phyloP scores from a whole-genome alignment of 2,329 filamentous ascomycete genomes.

The Rhinocladiella similis region DNA sequence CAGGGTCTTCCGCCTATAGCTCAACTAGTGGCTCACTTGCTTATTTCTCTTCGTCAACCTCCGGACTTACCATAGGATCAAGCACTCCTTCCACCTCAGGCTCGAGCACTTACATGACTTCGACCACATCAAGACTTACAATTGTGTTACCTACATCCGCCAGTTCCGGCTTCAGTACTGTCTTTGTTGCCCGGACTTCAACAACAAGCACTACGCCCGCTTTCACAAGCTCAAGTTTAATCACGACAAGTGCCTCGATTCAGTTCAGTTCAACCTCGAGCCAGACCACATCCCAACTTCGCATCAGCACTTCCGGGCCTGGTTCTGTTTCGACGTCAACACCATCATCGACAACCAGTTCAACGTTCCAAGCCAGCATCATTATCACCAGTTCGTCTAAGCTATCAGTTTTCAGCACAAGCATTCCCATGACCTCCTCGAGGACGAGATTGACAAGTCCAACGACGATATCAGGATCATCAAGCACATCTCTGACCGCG shows the following conservation, averaged over 20 bases:
- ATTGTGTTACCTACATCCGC: neutral
- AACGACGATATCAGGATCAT: neutral
- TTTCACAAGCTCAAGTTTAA: neutral
- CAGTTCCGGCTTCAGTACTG: slow-evolving; percentile 2
- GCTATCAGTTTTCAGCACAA: neutral
- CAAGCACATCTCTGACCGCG: neutral
- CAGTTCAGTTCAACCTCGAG: no score
- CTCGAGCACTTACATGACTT: neutral
- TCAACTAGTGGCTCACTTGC: neutral
- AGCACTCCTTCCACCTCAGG: neutral
- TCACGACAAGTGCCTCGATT: neutral
- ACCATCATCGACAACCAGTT: no score
- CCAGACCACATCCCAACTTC: no score
- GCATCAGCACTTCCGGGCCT: no score
- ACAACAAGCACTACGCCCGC: neutral
- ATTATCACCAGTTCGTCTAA: neutral
- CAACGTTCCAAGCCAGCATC: neutral
- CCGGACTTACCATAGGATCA: neutral
- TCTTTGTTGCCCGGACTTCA: neutral
- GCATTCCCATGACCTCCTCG: neutral
- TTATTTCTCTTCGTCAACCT: neutral
- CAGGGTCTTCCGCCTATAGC: neutral
- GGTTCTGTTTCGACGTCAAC: no score
- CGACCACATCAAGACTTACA: neutral
- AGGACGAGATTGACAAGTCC: neutral